Evolutionary conservation across 2,329 filamentous ascomycete genomes (phyloP).

Genomic region (Trichophyton benhamiae): DNA sequence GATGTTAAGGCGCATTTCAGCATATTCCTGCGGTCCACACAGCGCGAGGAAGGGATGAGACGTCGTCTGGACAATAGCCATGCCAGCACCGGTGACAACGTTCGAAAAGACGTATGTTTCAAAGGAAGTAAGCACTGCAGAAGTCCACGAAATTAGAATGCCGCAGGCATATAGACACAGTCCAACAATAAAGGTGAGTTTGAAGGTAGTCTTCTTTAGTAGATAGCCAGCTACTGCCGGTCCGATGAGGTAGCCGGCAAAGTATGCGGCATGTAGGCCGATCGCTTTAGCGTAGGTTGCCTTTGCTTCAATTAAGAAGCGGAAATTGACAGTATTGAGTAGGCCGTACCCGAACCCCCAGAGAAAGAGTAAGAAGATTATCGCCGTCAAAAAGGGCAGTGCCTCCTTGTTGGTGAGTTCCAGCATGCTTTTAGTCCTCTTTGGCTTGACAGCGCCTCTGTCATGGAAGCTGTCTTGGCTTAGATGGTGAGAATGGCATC

Average conservation of each 20-base stretch:
- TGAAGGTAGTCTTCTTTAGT: conserved; percentile 50
- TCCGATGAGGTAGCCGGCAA: conserved; percentile 45
- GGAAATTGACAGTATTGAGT: conserved; percentile 62
- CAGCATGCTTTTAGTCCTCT: conserved; percentile 47
- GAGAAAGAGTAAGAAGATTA: conserved; percentile 71
- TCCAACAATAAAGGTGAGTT: conserved; percentile 48
- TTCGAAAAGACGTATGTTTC: conserved; percentile 50
- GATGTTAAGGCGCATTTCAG: conserved; percentile 48
- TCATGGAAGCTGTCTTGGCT: conserved; percentile 29
- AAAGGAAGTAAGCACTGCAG: conserved; percentile 50
- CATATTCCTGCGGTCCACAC: conserved; percentile 48
- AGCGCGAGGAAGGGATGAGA: conserved; percentile 52
- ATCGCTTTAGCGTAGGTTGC: conserved; percentile 36
- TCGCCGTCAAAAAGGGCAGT: conserved; percentile 47
- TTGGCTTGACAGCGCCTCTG: conserved; percentile 30
- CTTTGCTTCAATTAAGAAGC: conserved; percentile 43
- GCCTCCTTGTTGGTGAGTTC: conserved; percentile 46
- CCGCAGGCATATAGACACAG: conserved; percentile 52
- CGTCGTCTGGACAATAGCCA: conserved; percentile 48
- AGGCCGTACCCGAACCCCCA: conserved; percentile 89
- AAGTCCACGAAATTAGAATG: conserved; percentile 52
- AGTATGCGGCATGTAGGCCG: conserved; percentile 50
- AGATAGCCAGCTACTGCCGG: conserved; percentile 45
- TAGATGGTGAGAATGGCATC: background rate
- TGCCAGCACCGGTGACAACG: conserved; percentile 48